Base-by-base conservation (phyloP, 1,284 basidiomycete genomes). In the Ustilago tritici region DNA sequence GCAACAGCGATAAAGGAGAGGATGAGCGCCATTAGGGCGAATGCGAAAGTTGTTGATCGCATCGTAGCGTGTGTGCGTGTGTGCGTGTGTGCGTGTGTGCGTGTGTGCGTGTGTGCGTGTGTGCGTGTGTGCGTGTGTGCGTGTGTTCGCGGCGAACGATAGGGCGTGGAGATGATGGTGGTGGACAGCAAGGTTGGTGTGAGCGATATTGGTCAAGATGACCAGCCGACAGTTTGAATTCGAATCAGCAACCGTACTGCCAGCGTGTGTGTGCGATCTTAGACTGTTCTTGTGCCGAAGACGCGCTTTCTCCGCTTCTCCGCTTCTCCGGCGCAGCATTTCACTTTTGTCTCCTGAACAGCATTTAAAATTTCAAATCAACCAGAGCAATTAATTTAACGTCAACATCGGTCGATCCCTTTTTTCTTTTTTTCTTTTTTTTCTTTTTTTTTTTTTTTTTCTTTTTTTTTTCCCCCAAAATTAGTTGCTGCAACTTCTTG, bases 11-110 rank as follows among this genome's bases (percentile, higher is more conserved):
- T 56, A 32, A 75, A 34, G 4, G 72, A 70, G 67, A 75, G 60
- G 41, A 75, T 36, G 57, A 75, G 67, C 58, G 72, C 62, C 4
- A 65, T 63, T 38, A 75, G 64, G 52, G 67, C 64, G 32, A 75
- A 63, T 7, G 57, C 36, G 67, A 55, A 63, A 34, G 52, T 19
- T 36, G 60, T 55, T 28, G 67, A 70, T 54, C 67, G 72, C 72
- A 75, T 75, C 2, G 23, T 66, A 28, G 23, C 43, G 43, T 46
- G 19, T 52, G 19, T 32, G 0, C 23, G 23, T 28, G 23, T 28
- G 23, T 28, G 3, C 23, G 23, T 28, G 23, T 28, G 23, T 28
- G 2, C 23, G 23, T 28, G 23, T 28, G 23, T 23, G 2, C 23
- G 23, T 23, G 23, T 23, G 23, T 23, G 2, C 23, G 23, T 23